phyloP scores from a whole-genome alignment of 352 stramenopile genomes.

The Globisporangium splendens region DNA sequence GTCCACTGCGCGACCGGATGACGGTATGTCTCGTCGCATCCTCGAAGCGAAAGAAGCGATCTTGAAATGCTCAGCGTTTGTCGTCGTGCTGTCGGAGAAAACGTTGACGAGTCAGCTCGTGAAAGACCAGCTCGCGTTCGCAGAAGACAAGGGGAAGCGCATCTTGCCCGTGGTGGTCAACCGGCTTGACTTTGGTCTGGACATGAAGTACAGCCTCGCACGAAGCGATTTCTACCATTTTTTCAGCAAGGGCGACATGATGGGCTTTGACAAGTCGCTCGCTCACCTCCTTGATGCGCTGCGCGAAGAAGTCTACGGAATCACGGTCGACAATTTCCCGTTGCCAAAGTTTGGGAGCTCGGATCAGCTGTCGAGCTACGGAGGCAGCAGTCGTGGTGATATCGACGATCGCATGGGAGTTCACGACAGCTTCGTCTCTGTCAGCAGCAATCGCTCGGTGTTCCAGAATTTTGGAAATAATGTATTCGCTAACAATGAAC shows the following conservation, averaged over 20 bases:
- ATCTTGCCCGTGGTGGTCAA: conserved; percentile 77
- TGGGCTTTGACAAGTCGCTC: conserved; percentile 67
- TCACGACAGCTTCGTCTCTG: conserved; percentile 34
- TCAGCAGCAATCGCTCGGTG: conserved; percentile 10
- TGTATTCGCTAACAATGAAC: conserved; percentile 13
- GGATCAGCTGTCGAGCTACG: conserved; percentile 20
- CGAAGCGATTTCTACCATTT: conserved; percentile 82
- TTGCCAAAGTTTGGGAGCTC: conserved; percentile 19
- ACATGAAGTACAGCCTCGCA: conserved; percentile 78
- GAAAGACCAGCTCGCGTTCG: conserved; percentile 78
- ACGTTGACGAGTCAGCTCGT: conserved; percentile 68
- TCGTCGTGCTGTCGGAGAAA: conserved; percentile 72
- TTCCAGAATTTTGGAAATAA: conserved; percentile 6
- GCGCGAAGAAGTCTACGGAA: conserved; percentile 67
- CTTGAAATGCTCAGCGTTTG: conserved; percentile 74
- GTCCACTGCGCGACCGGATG: conserved; percentile 24
- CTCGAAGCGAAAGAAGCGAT: conserved; percentile 80
- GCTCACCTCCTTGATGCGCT: conserved; percentile 50
- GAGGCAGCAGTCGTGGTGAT: conserved; percentile 15
- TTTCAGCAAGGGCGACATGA: conserved; percentile 72
- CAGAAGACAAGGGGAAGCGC: conserved; percentile 81
- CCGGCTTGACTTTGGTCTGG: conserved; percentile 55
- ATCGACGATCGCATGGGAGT: conserved; percentile 29
- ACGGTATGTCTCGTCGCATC: conserved; percentile 63
- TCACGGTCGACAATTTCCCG: conserved; percentile 30